Percentiles rank a stretch among this genome's conserved stretches.
These are phyloP conservation scores for Cicer chorassanicum DNA, from an alignment of 306 rosid species.

Conservation along the genomic window DNA sequence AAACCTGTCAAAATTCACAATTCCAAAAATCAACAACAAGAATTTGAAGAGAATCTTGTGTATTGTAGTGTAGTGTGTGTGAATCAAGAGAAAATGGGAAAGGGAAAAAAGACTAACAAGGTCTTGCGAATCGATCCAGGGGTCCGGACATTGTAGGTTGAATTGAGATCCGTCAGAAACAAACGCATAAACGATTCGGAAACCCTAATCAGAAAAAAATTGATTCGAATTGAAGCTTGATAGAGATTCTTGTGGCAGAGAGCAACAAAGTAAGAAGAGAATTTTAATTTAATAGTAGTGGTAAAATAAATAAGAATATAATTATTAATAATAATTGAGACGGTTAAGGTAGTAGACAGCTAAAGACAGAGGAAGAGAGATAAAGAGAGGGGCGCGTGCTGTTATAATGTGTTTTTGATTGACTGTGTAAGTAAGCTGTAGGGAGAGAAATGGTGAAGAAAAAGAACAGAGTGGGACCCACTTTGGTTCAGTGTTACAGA, in stretches of 20 bases:
- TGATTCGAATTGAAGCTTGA: neutral
- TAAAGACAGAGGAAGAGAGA: constrained; percentile 34
- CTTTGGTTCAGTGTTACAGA: neutral
- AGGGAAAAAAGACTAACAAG: constrained; percentile 56
- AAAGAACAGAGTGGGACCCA: constrained; percentile 45
- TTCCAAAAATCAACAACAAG: neutral
- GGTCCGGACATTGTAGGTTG: constrained; percentile 70
- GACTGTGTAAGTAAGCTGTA: neutral
- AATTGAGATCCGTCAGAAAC: constrained; percentile 29
- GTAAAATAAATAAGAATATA: neutral
- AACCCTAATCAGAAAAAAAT: constrained; percentile 31
- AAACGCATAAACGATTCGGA: constrained; percentile 42
- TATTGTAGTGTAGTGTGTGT: neutral
- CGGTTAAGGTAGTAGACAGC: constrained; percentile 52
- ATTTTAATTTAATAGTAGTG: too few species aligned
- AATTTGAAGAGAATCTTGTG: neutral
- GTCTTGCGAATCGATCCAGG: constrained; percentile 79
- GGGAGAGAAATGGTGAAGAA: neutral
- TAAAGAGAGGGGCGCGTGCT: neutral
- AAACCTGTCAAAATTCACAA: constrained; percentile 58
- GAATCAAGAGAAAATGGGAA: neutral
- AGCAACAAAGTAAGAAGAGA: neutral
- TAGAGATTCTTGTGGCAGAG: neutral
- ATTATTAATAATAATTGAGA: constrained; percentile 27
- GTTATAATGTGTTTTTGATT: constrained; percentile 7